Percentiles rank a stretch among this genome's conserved stretches.
These are phyloP conservation scores for Diaporthe velutina DNA, from an alignment of 2,329 filamentous ascomycete species.

Conservation along the genomic window DNA sequence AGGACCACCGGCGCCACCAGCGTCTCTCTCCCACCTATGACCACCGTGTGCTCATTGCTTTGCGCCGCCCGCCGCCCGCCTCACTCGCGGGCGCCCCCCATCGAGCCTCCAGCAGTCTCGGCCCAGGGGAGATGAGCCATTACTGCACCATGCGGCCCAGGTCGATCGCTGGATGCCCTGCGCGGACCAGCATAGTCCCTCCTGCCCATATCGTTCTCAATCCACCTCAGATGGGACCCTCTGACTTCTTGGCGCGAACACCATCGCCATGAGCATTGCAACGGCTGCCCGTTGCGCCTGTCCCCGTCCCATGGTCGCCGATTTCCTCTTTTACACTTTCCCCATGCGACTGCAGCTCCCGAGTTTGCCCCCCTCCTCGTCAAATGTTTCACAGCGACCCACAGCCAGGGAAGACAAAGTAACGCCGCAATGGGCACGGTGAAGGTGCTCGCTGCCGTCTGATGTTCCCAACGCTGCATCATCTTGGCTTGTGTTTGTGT, in stretches of 20 bases:
- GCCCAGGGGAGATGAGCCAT: slow-evolving; percentile 3
- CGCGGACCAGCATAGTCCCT: slow-evolving; percentile 1
- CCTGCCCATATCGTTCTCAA: not conserved
- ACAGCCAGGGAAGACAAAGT: slow-evolving; percentile 33
- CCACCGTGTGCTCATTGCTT: slow-evolving; percentile 6
- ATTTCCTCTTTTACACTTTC: slow-evolving; percentile 3
- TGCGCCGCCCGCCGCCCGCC: slow-evolving; percentile 10
- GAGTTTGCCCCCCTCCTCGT: slow-evolving; percentile 34
- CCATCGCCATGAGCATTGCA: slow-evolving; percentile 15
- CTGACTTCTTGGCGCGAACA: slow-evolving; percentile 15
- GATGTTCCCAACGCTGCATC: slow-evolving; percentile 35
- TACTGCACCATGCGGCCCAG: not conserved
- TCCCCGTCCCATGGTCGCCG: slow-evolving; percentile 1
- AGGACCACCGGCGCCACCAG: not conserved
- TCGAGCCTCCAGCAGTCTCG: slow-evolving; percentile 1
- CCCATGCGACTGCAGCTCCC: slow-evolving; percentile 24
- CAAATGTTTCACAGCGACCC: slow-evolving; percentile 38
- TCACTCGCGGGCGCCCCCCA: not conserved
- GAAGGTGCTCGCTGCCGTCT: slow-evolving; percentile 35
- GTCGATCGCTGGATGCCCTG: slow-evolving; percentile 9
- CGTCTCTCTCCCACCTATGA: slow-evolving; percentile 7
- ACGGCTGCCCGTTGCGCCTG: slow-evolving; percentile 8
- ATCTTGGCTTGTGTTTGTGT: slow-evolving; percentile 41
- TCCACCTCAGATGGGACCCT: slow-evolving; percentile 24
- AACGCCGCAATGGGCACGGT: slow-evolving; percentile 33